A percentile compares a stretch with the other conserved stretches of the same genome.
Evolutionary conservation across 2,329 filamentous ascomycete genomes (phyloP).

Genomic region (Fusarium sp.): DNA sequence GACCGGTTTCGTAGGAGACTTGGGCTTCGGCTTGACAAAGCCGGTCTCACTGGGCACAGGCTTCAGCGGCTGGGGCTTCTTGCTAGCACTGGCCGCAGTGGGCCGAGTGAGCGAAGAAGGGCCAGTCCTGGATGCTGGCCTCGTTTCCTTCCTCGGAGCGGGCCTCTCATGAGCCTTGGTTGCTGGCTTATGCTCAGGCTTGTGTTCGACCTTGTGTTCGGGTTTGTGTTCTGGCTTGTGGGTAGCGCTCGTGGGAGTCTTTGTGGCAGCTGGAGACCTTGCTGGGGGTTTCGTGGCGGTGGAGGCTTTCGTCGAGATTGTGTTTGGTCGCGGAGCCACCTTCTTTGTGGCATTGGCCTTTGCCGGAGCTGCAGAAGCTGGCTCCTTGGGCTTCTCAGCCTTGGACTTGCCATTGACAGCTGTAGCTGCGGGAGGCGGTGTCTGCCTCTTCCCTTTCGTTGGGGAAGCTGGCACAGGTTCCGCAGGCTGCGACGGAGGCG

Average conservation of each 20-base stretch:
- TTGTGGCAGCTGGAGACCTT: conserved; percentile 39
- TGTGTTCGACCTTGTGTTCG: conserved; percentile 45
- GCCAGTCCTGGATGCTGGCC: conserved; percentile 40
- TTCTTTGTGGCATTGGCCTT: conserved; percentile 34
- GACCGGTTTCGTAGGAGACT: conserved; percentile 77
- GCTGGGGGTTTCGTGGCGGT: conserved; percentile 27
- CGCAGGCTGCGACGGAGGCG: conserved; percentile 23
- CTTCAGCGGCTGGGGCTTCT: conserved; percentile 59
- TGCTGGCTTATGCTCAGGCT: conserved; percentile 44
- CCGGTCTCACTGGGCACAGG: conserved; percentile 54
- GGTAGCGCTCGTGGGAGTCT: conserved; percentile 40
- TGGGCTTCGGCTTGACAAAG: conserved; percentile 70
- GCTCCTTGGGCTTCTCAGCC: conserved; percentile 41
- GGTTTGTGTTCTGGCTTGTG: conserved; percentile 38
- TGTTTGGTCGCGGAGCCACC: conserved; percentile 35
- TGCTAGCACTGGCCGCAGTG: conserved; percentile 49
- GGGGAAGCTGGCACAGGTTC: conserved; percentile 26
- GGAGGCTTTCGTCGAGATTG: conserved; percentile 41
- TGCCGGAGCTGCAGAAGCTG: conserved; percentile 18
- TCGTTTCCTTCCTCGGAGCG: conserved; percentile 50
- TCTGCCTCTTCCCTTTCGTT: conserved; percentile 27
- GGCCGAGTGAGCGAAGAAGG: conserved; percentile 44
- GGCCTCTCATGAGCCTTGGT: conserved; percentile 43
- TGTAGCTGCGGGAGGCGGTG: conserved; percentile 7
- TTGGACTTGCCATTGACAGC: conserved; percentile 40